Evolutionary conservation across 2,329 filamentous ascomycete species (phyloP).

Genomic region (Huntiella bhutanensis): DNA sequence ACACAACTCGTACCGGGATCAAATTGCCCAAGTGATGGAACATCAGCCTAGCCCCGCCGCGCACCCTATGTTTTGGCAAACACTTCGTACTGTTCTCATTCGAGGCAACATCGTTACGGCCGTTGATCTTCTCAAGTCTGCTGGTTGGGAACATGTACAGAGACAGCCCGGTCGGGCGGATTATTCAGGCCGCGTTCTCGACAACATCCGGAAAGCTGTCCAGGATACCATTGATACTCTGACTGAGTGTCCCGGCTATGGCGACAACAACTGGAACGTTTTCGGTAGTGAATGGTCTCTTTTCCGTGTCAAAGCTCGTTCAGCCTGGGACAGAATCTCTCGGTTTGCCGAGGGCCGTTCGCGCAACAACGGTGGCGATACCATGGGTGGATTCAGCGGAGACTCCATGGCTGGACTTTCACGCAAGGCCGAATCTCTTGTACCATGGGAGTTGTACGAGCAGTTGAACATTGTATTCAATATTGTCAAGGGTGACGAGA

Average conservation of each 20-base stretch:
- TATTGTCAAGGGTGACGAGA: conserved; percentile 56
- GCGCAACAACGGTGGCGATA: conserved; percentile 16
- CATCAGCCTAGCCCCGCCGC: conserved; percentile 54
- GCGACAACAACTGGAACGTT: conserved; percentile 61
- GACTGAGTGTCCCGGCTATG: conserved; percentile 47
- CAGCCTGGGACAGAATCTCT: conserved; percentile 50
- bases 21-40: conserved; percentile 44
- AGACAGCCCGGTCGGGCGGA: conserved; percentile 46
- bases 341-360: conserved; percentile 55
- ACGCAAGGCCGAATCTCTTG: conserved; percentile 63
- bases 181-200: conserved; percentile 58
- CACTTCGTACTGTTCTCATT: conserved; percentile 52
- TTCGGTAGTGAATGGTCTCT: conserved; percentile 64
- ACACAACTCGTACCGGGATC: conserved; percentile 52
- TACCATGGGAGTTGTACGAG: conserved; percentile 82
- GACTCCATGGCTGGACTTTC: conserved; percentile 41
- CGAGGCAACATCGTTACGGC: conserved; percentile 55
- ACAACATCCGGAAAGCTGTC: conserved; percentile 56
- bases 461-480: conserved; percentile 65
- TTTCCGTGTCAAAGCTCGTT: conserved; percentile 57
- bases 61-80: conserved; percentile 69
- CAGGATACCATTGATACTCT: conserved; percentile 50
- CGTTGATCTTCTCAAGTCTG: conserved; percentile 48
- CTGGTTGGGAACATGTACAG: conserved; percentile 60
- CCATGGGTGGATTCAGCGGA: conserved; percentile 4